Evolutionary conservation across 2,329 filamentous ascomycete genomes (phyloP).

Genomic region (Podosphaera xanthii): DNA sequence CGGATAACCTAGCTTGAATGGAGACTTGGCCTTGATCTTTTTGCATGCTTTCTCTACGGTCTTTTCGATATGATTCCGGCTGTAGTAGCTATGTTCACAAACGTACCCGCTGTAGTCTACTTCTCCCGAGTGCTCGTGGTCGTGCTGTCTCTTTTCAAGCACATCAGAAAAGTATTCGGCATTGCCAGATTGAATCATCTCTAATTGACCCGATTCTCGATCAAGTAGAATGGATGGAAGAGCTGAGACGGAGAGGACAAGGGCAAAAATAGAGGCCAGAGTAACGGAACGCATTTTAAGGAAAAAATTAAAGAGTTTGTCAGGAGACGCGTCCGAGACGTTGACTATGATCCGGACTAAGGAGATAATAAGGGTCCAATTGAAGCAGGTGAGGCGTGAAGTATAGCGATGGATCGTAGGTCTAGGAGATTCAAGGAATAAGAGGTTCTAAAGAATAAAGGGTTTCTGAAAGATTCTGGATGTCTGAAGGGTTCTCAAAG

Average conservation of each 20-base stretch:
- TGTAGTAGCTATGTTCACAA: neutral
- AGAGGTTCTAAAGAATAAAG: too few relatives aligned
- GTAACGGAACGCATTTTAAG: neutral
- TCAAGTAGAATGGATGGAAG: neutral
- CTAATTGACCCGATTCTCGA: neutral
- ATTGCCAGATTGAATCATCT: neutral
- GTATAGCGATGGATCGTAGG: too few relatives aligned
- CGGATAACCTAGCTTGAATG: neutral
- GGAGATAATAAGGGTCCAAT: too few relatives aligned
- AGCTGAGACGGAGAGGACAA: neutral
- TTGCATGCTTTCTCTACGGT: neutral
- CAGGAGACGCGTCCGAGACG: neutral
- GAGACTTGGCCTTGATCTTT: neutral
- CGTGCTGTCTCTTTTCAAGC: neutral
- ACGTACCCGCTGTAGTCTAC: neutral
- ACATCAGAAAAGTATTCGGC: neutral
- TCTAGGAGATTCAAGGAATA: too few relatives aligned
- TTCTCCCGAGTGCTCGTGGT: neutral
- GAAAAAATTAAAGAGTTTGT: neutral
- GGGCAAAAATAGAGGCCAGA: neutral
- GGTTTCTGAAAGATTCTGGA: too few relatives aligned
- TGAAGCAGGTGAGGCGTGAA: too few relatives aligned
- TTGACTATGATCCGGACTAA: too few relatives aligned
- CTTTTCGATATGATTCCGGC: neutral
- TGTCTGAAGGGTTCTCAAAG: too few relatives aligned